These are phyloP conservation scores for Pseudocercospora macadamiae DNA, from an alignment of 2,329 filamentous ascomycete species.

Conservation along the genomic window DNA sequence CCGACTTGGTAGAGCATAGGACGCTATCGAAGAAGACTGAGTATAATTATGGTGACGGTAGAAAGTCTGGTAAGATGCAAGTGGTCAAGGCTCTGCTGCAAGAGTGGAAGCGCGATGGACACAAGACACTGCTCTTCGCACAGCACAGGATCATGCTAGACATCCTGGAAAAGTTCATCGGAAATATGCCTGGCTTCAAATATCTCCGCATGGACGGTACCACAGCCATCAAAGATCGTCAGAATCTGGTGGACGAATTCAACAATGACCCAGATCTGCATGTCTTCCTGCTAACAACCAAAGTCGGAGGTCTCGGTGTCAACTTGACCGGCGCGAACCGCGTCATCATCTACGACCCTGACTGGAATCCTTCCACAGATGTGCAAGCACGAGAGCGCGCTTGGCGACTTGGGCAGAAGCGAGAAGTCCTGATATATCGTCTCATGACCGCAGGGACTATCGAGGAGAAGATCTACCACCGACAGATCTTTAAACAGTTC, in stretches of 20 bases:
- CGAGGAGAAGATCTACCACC: constrained; percentile 98
- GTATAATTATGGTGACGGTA: constrained; percentile 76
- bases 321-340: constrained; percentile 94
- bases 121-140: constrained; percentile 91
- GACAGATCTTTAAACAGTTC: constrained; percentile 98
- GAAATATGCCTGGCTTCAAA: constrained; percentile 67
- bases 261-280: constrained; percentile 79
- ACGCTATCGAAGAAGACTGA: constrained; percentile 60
- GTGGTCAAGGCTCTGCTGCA: constrained; percentile 85
- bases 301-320: constrained; percentile 89
- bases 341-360: constrained; percentile 97
- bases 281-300: constrained; percentile 91
- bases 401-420: constrained; percentile 93
- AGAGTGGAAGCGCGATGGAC: constrained; percentile 87
- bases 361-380: constrained; percentile 98
- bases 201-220: constrained; percentile 92
- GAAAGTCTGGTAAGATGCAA: constrained; percentile 92
- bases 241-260: constrained; percentile 88
- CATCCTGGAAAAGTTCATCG: constrained; percentile 83
- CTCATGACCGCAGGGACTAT: constrained; percentile 98
- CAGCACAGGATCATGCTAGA: constrained; percentile 95
- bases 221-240: constrained; percentile 85
- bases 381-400: constrained; percentile 92
- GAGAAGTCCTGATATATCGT: constrained; percentile 92
- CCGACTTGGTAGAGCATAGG: constrained; percentile 77